Percentiles rank a stretch among this genome's conserved stretches.
Conservation (phyloP, 176 grass and related monocot genomes). For the Oryza australiensis region DNA sequence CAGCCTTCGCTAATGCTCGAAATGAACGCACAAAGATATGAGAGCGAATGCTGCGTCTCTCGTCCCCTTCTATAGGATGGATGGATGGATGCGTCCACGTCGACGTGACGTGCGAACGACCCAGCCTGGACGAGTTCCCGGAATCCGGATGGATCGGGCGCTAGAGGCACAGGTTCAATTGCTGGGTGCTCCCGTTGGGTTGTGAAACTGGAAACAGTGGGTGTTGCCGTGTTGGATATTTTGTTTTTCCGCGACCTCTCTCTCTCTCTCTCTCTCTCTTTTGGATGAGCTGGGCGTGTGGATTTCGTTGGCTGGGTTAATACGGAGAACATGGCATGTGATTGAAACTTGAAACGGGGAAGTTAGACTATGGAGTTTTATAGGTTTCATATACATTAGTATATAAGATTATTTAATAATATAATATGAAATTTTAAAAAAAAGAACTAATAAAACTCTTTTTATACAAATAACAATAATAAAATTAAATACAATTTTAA, state of each 20-base stretch:
- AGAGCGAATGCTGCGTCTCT: neutral
- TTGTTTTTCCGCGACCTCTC: neutral
- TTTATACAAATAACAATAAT: too few species aligned
- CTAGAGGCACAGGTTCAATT: neutral
- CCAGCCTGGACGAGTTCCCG: neutral
- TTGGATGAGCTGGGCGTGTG: neutral
- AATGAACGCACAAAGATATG: neutral
- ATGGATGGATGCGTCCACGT: slow-evolving; percentile 12
- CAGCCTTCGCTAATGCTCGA: neutral
- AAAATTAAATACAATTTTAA: too few species aligned
- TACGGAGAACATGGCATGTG: neutral
- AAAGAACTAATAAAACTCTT: too few species aligned
- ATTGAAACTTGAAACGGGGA: neutral
- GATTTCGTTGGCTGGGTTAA: neutral
- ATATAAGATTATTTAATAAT: too few species aligned
- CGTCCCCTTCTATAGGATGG: neutral
- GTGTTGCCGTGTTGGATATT: neutral
- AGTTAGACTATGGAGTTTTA: too few species aligned
- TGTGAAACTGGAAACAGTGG: neutral
- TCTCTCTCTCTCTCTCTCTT: too few species aligned
- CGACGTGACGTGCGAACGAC: slow-evolving; percentile 39
- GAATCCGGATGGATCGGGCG: neutral
- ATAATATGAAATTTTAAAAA: too few species aligned
- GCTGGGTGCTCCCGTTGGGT: neutral
- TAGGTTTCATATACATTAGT: too few species aligned